phyloP scores from a whole-genome alignment of 225 moss, liverwort and hornwort species.

The Straminergon stramineum region DNA sequence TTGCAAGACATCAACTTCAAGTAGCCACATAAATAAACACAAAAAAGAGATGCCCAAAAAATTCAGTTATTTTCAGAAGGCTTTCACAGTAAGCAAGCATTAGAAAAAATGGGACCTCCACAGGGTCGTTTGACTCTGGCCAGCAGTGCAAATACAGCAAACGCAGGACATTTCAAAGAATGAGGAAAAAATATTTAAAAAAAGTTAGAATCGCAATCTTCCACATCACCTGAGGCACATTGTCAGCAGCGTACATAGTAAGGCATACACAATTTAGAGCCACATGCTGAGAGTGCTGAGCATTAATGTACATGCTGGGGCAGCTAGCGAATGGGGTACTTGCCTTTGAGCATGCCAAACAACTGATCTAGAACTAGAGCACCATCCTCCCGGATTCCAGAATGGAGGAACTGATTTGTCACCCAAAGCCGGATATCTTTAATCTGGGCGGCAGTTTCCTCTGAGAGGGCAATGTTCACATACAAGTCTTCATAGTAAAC shows the following conservation, averaged over 20 bases:
- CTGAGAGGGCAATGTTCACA: constrained; percentile 62
- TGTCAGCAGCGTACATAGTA: no score
- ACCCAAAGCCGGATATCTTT: constrained; percentile 75
- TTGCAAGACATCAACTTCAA: background rate
- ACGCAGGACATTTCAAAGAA: no score
- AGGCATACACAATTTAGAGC: background rate
- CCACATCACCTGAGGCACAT: no score
- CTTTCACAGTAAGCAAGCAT: background rate
- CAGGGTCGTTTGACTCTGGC: no score
- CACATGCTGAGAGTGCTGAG: background rate
- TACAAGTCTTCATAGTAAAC: constrained; percentile 85
- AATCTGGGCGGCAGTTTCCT: constrained; percentile 63
- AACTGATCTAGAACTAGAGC: constrained; percentile 73
- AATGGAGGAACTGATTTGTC: constrained; percentile 87
- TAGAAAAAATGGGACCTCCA: no score
- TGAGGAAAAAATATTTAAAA: no score
- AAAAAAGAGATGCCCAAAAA: background rate
- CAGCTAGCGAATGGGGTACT: constrained; percentile 44
- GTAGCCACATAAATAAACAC: background rate
- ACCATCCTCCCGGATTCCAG: constrained; percentile 79
- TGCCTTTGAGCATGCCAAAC: constrained; percentile 83
- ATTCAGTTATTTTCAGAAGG: background rate
- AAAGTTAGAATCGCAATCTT: no score
- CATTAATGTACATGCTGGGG: background rate
- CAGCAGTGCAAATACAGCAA: no score